Conservation (phyloP, 2,329 filamentous ascomycete species). For the Sporothrix pseudoabietina region DNA sequence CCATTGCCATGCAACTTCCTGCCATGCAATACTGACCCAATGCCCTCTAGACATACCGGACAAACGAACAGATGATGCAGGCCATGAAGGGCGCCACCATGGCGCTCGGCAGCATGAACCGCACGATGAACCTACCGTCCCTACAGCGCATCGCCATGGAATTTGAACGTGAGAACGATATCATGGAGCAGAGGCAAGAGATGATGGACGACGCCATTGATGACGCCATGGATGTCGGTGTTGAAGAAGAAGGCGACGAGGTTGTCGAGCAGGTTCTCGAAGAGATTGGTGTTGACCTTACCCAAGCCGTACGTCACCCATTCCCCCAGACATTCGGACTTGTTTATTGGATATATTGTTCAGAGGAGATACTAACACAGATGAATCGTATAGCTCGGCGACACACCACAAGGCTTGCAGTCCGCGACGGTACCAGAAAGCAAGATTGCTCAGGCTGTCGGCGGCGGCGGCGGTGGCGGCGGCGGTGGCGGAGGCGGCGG, state of each 20-base stretch:
- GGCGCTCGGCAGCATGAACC: conserved; percentile 94
- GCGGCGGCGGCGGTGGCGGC: conserved; percentile 60
- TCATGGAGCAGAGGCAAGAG: conserved; percentile 98
- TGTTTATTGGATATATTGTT: not conserved
- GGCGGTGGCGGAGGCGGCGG: conserved; percentile 51
- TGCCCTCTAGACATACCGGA: conserved; percentile 76
- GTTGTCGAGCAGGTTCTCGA: conserved; percentile 95
- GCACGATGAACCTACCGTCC: conserved; percentile 94
- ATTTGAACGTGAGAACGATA: conserved; percentile 97
- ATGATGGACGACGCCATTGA: conserved; percentile 99
- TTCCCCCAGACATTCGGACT: not conserved
- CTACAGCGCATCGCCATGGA: conserved; percentile 98
- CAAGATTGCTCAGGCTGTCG: conserved; percentile 83
- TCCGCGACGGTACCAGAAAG: conserved; percentile 71
- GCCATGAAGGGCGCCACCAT: conserved; percentile 98
- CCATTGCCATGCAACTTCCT: not conserved
- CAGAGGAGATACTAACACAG: conserved; percentile 8
- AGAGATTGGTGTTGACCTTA: conserved; percentile 93
- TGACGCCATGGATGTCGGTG: conserved; percentile 85
- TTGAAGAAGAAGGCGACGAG: conserved; percentile 95
- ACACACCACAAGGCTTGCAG: conserved; percentile 84
- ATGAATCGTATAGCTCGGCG: conserved; percentile 68
- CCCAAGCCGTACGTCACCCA: conserved; percentile 71
- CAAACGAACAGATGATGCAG: conserved; percentile 99
- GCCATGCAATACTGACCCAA: not conserved